Evolutionary conservation across 495 filamentous ascomycete species (phyloP), one percentile per base, ranked within the genome.

Genomic region (Tuber melanosporum): DNA sequence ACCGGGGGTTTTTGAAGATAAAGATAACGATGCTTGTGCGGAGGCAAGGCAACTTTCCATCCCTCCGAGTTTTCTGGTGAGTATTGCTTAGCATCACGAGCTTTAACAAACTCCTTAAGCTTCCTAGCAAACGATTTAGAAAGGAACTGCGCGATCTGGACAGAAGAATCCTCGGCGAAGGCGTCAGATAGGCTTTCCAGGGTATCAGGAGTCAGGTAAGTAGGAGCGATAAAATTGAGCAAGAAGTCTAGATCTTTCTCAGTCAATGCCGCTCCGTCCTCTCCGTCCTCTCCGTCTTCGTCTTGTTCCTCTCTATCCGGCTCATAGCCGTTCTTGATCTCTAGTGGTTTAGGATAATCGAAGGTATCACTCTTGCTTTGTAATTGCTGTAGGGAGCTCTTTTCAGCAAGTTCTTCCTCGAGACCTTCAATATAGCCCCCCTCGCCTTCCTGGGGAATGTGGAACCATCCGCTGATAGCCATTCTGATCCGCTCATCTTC

Each of bases 391-490:
- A 98, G 88, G 78, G 93, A 93, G 85, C 94, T 97, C 82, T 93
- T 93, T 80, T 92, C 91, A 17, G 92, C 93, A 36, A 95, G 87
- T 82, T 91, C 91, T 85, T 93, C 92, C 84, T 98, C 95, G n/a
- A 94, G 86, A 2, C 95, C 96, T 77, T 91, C 87, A 74, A 94
- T 90, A 79, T 91, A 98, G 15, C 95, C 96, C n/a, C 95, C 93
- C 83, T 99, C 95, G 49, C 95, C 95, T 78, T 92, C 86, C 83
- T 99, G 95, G 0, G 95, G 96, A 73, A 99, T 98, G 83, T 99
- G 95, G 85, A 94, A 99, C 95, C 95, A 99, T n/a, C 95, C 95
- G 77, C 93, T 96, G 79, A 99, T 98, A 42, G 95, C 95, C 94
- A 98, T 98, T 74, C 95, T 89, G 69, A 97, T 89, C 70, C 95